A percentile compares a stretch with the other conserved stretches of the same genome.
phyloP scores from a whole-genome alignment of 345 rosid species.

The Firmiana major region DNA sequence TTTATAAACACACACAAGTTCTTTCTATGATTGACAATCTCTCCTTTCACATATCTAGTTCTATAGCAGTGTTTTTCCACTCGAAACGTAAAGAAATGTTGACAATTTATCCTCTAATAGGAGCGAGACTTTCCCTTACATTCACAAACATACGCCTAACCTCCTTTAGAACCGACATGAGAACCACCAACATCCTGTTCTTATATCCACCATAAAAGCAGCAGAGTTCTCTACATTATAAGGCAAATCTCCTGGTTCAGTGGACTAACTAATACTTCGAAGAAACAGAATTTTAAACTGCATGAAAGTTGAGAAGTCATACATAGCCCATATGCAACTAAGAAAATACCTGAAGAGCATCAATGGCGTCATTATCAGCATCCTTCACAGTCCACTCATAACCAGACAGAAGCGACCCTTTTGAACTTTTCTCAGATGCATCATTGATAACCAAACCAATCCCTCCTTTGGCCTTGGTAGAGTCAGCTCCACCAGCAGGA shows the following conservation, averaged over 20 bases:
- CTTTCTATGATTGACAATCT: too few relatives aligned
- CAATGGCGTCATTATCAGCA: constrained; percentile 81
- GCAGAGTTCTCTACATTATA: not conserved
- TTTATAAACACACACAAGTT: too few relatives aligned
- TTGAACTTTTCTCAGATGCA: constrained; percentile 41
- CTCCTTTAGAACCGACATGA: too few relatives aligned
- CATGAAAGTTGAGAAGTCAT: not conserved
- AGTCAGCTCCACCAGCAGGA: constrained; percentile 34
- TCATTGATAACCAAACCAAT: constrained; percentile 69
- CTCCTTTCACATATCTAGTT: too few relatives aligned
- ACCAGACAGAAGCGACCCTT: constrained; percentile 40
- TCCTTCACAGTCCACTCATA: constrained; percentile 74
- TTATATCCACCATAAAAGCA: not conserved
- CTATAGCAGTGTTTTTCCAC: too few relatives aligned
- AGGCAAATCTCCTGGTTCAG: not conserved
- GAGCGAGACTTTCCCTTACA: too few relatives aligned
- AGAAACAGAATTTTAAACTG: not conserved
- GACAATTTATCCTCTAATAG: too few relatives aligned
- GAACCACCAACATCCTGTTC: too few relatives aligned
- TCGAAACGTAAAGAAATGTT: too few relatives aligned
- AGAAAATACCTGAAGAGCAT: constrained; percentile 71
- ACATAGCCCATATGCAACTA: not conserved
- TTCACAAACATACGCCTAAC: too few relatives aligned
- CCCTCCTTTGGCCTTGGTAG: constrained; percentile 50
- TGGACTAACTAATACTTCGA: not conserved